Conservation (phyloP, 2,329 filamentous ascomycete species). For the Diplodia sapinea region DNA sequence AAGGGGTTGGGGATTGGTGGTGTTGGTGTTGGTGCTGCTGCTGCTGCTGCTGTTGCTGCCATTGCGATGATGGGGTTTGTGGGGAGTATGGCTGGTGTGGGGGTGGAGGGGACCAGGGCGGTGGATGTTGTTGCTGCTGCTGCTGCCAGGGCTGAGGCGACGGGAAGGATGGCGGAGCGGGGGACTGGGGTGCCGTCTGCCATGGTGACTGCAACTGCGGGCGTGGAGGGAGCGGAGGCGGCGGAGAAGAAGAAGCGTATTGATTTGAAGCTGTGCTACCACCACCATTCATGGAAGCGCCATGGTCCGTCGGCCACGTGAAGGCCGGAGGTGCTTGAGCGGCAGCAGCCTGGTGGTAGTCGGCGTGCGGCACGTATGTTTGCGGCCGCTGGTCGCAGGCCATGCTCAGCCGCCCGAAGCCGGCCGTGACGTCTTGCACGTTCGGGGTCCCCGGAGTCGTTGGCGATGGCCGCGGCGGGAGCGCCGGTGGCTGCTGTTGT, state of each 20-base stretch:
- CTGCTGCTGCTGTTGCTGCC: not conserved
- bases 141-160: constrained; percentile 2
- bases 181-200: not conserved
- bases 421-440: constrained; percentile 4
- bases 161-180: not conserved
- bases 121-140: not conserved
- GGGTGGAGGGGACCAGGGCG: not conserved
- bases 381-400: not conserved
- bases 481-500: not conserved
- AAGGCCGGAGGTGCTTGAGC: not conserved
- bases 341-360: constrained; percentile 10
- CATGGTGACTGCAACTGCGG: not conserved
- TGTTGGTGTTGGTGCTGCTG: not conserved
- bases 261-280: not conserved
- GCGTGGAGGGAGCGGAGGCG: constrained; percentile 6
- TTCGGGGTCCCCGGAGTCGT: not conserved
- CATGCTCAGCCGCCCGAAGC: constrained; percentile 1
- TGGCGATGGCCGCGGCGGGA: constrained; percentile 3
- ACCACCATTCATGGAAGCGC: not conserved
- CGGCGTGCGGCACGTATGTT: constrained; percentile 1
- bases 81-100: not conserved
- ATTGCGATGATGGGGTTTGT: no score
- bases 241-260: not conserved
- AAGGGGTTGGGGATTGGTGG: not conserved
- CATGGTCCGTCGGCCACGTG: not conserved